Evolutionary conservation across 2,329 filamentous ascomycete genomes (phyloP), one percentile per base, ranked within the genome.

Genomic region (Sarocladiaceae sp.): DNA sequence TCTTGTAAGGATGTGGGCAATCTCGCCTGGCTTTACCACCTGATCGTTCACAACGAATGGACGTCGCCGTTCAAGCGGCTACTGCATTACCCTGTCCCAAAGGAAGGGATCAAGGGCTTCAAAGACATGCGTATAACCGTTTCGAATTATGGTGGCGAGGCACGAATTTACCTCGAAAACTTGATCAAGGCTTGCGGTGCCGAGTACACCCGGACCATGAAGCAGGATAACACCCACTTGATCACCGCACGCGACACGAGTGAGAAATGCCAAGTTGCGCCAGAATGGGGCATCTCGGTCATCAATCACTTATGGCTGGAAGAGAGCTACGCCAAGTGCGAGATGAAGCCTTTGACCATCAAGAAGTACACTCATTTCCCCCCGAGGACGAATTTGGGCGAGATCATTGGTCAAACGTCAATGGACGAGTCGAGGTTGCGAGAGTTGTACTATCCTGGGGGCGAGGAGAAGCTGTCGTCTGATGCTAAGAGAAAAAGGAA

Each of bases 221-320:
- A 90, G 67, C 83, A 88, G 58, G 91, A 97, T 56, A 97, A 99
- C 66, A 97, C 92, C 0, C 94, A 99, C 70, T 80, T 99, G 1
- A 87, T 99, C 61, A 96, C 93, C 0, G 94, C 94, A 4, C 88
- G 96, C 60, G 84, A 86, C 54, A 83, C 84, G 53, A 95, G 93
- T 63, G 94, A 97, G 64, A 99, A 99, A 69, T 97, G 89, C 66
- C 85, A 87, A 33, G 94, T 94, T 1, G 94, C 94, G 0, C 82
- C 83, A 55, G 94, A 97, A 70, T 99, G 94, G 94, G 87, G 87
- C 51, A 86, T 97, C 52, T 75, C 90, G 53, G 87, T 96, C 60
- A 76, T 96, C 60, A 99, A 97, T 66, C 94, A 99, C 65, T 77
- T 99, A 1, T 99, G 94, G 94, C 79, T 99, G 42, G 94, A 99